These are phyloP conservation scores for Smallanthus sonchifolius DNA, from an alignment of 129 eudicot genomes.

Conservation along the genomic window DNA sequence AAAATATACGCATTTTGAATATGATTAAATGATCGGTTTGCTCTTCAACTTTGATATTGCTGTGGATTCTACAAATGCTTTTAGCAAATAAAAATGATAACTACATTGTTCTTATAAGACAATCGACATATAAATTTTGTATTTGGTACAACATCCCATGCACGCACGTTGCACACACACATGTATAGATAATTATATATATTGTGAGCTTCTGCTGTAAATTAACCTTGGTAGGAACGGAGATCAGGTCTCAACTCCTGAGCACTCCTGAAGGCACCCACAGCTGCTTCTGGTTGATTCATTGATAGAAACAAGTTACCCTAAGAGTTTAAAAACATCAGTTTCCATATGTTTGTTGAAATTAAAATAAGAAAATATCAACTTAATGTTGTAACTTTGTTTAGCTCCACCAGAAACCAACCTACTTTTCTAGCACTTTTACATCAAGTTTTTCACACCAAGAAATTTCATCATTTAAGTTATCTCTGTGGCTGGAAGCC, in stretches of 20 bases:
- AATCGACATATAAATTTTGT: neutral
- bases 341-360: conserved; percentile 3
- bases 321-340: conserved; percentile 33
- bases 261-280: conserved; percentile 69
- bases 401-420: conserved; percentile 7
- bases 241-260: conserved; percentile 93
- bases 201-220: neutral
- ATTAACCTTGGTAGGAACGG: conserved; percentile 92
- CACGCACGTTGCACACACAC: too few species aligned
- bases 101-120: neutral
- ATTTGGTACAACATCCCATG: neutral
- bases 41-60: neutral
- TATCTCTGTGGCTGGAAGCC: neutral
- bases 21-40: neutral
- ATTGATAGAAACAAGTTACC: conserved; percentile 78
- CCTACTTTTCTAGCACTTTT: neutral
- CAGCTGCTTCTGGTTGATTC: conserved; percentile 96
- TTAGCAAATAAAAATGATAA: neutral
- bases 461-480: neutral
- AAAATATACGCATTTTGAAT: neutral
- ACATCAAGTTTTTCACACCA: neutral
- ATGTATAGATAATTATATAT: neutral
- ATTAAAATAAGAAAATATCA: neutral
- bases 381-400: neutral
- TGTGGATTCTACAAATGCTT: neutral